phyloP scores from a whole-genome alignment of 768 basidiomycete species.

The Cyathus striatus region DNA sequence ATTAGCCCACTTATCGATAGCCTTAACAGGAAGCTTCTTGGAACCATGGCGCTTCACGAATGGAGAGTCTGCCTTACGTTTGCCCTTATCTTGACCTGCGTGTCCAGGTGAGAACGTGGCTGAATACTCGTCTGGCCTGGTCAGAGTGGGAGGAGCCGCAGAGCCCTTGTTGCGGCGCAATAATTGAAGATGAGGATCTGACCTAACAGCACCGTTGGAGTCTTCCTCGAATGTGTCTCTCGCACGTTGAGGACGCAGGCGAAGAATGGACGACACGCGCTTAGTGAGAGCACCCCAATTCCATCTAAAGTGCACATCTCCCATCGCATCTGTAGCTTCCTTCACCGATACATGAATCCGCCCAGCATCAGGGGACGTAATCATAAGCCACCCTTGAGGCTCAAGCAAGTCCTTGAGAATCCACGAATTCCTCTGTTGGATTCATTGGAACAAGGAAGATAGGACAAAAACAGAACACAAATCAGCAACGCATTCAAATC shows the following conservation, averaged over 20 bases:
- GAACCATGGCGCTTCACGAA: background rate
- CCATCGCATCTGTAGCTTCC: constrained; percentile 75
- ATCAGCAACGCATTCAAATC: too few relatives aligned
- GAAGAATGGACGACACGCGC: constrained; percentile 41
- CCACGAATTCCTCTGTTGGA: constrained; percentile 62
- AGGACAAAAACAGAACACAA: too few relatives aligned
- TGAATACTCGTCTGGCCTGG: too few relatives aligned
- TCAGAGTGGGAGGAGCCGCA: too few relatives aligned
- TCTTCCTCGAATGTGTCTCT: constrained; percentile 3
- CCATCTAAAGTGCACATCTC: constrained; percentile 58
- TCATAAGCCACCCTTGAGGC: constrained; percentile 62
- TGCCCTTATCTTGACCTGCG: constrained; percentile 19
- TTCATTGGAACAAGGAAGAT: too few relatives aligned
- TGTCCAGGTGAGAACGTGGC: too few relatives aligned
- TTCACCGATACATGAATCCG: constrained; percentile 59
- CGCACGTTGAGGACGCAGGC: background rate
- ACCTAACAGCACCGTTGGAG: constrained; percentile 13
- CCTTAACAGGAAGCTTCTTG: constrained; percentile 19
- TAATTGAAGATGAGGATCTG: constrained; percentile 15
- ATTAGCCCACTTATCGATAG: constrained; percentile 23
- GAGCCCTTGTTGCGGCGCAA: constrained; percentile 8
- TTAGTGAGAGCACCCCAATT: constrained; percentile 41
- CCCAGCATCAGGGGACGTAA: constrained; percentile 29
- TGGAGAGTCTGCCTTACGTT: constrained; percentile 13
- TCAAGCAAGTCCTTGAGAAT: constrained; percentile 63